Evolutionary conservation across 176 grass and related monocot species (phyloP).

Genomic region (Bothriochloa decipiens): DNA sequence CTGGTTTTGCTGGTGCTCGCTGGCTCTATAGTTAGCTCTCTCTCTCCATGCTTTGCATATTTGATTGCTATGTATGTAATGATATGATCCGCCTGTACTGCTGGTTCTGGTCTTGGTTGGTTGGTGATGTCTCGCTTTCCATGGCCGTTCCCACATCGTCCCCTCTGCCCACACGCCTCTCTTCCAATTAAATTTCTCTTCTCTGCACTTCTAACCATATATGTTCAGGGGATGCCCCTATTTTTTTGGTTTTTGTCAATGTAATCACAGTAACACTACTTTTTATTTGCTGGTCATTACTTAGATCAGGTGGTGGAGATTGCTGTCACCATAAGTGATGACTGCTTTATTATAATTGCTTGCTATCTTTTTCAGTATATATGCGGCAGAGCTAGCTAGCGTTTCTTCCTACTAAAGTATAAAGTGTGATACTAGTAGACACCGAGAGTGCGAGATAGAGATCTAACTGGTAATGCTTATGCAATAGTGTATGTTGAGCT

Average conservation of each 20-base stretch:
- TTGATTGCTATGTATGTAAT: not conserved
- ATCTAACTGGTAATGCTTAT: too few species aligned
- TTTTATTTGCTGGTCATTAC: not conserved
- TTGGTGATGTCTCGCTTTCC: constrained; percentile 19
- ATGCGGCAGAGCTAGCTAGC: too few species aligned
- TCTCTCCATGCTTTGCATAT: not conserved
- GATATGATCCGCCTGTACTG: not conserved
- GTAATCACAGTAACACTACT: not conserved
- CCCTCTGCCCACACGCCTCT: not conserved
- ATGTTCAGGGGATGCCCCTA: not conserved
- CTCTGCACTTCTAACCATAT: not conserved
- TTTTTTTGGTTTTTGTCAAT: too few species aligned
- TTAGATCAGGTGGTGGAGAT: not conserved
- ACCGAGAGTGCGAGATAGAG: too few species aligned
- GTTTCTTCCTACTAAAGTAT: too few species aligned
- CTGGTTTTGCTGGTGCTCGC: not conserved
- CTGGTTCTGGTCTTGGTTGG: not conserved
- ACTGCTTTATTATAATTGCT: too few species aligned
- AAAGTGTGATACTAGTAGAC: too few species aligned
- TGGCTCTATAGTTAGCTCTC: not conserved
- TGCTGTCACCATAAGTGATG: too few species aligned
- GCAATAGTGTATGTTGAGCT: too few species aligned
- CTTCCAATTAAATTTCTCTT: not conserved
- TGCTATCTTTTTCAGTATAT: too few species aligned
- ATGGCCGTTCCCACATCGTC: constrained; percentile 2